phyloP scores from a whole-genome alignment of 2,329 filamentous ascomycete genomes.

The Fusarium sp. region DNA sequence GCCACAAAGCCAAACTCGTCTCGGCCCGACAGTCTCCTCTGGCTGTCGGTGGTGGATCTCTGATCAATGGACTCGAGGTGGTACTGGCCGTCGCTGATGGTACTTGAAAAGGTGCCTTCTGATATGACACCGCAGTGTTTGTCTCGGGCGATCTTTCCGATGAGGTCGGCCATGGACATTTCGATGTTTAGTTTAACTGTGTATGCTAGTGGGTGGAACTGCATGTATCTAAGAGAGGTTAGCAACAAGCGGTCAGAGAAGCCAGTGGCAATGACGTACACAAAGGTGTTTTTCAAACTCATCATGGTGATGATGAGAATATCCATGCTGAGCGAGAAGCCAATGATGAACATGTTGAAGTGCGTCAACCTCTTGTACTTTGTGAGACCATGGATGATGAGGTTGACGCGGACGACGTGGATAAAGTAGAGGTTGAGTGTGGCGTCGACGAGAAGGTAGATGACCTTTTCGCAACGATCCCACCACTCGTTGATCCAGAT shows the following conservation, averaged over 20 bases:
- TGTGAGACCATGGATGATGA: constrained; percentile 38
- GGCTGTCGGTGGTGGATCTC: not conserved
- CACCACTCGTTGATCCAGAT: constrained; percentile 45
- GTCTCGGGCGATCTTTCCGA: constrained; percentile 53
- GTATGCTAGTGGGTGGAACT: constrained; percentile 65
- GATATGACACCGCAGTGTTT: constrained; percentile 30
- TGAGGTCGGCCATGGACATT: constrained; percentile 66
- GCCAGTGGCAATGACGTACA: constrained; percentile 24
- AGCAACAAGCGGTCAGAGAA: not conserved
- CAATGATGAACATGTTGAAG: constrained; percentile 47
- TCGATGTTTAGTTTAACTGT: constrained; percentile 68
- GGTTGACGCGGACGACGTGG: constrained; percentile 38
- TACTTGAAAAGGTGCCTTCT: constrained; percentile 35
- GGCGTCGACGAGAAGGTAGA: constrained; percentile 45
- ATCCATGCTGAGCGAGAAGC: constrained; percentile 46
- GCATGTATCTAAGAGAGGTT: constrained; percentile 51
- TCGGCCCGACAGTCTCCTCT: not conserved
- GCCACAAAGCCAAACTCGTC: not conserved
- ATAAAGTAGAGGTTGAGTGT: constrained; percentile 44
- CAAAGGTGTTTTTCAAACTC: constrained; percentile 45
- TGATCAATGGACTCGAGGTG: constrained; percentile 13
- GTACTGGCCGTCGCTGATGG: constrained; percentile 24
- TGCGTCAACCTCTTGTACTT: constrained; percentile 43
- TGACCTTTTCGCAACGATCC: constrained; percentile 46
- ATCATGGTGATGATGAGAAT: constrained; percentile 46